phyloP scores from a whole-genome alignment of 768 basidiomycete genomes.

The Rhodocollybia butyracea region DNA sequence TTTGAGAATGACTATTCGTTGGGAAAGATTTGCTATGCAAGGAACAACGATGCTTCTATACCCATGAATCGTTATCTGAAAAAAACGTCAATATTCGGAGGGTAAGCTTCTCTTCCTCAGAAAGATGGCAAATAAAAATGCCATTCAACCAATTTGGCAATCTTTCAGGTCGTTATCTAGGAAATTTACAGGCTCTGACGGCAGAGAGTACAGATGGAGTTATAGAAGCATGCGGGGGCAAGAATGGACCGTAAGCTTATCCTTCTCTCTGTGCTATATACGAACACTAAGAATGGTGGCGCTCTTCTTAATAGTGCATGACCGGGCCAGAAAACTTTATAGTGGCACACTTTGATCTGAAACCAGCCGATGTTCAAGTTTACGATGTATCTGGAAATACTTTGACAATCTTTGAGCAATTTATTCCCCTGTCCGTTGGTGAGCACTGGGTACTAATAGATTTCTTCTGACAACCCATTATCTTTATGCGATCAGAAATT shows the following conservation, averaged over 20 bases:
- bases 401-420: conserved; percentile 56
- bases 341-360: conserved; percentile 66
- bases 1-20: conserved; percentile 56
- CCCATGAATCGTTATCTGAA: conserved; percentile 65
- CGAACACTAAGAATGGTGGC: conserved; percentile 4
- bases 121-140: not conserved
- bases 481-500: conserved; percentile 45
- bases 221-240: conserved; percentile 52
- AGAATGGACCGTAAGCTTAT: conserved; percentile 69
- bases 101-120: conserved; percentile 39
- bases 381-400: conserved; percentile 63
- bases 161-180: conserved; percentile 55
- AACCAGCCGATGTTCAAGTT: conserved; percentile 48
- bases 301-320: conserved; percentile 41
- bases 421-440: conserved; percentile 52
- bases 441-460: conserved; percentile 25
- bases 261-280: conserved; percentile 4
- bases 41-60: conserved; percentile 36
- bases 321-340: conserved; percentile 47
- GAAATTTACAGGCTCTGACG: conserved; percentile 68
- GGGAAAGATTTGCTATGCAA: conserved; percentile 54
- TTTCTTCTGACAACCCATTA: conserved; percentile 10
- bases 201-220: conserved; percentile 69
- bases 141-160: not conserved
- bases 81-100: conserved; percentile 61